Evolutionary conservation across 208 protist species (phyloP), one percentile per base, ranked within the genome.

Genomic region (Acanthamoeba royreba): DNA sequence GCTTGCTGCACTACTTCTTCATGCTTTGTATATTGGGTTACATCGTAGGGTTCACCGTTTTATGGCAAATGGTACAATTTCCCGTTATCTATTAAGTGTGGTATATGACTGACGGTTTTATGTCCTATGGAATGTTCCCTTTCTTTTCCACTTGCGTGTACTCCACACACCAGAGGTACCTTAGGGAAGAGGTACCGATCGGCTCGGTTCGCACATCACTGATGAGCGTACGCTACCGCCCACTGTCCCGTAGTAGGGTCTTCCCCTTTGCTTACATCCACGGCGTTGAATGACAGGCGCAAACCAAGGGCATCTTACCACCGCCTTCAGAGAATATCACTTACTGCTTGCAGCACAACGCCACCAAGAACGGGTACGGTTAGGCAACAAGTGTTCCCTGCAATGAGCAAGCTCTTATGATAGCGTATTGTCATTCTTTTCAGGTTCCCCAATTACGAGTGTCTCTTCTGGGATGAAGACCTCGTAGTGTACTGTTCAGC

Each of bases 11-110:
- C 47, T 89, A 89, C 58, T 13, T 38, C 9, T 58, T 89, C n/a
- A 1, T 89, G 81, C 45, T 58, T 13, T 19, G n/a, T 7, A 89
- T 89, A 0, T 19, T 89, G 28, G 81, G 81, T 28, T 89, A 89
- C 47, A 89, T 89, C 5, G 81, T 89, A 45, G 81, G 77, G n/a
- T 92, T 81, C 38, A 92, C 87, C 58, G 45, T 92, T 13, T 45
- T 92, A 4, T 92, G 38, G 28, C 61, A 92, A 38, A 72, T 63
- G 83, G 83, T 90, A 69, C 8, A 7, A 5, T 8, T 0, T 38
- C 0, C 4, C 7, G 4, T 28, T 38, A 2, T 45, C 35, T 5
- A 31, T 13, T 15, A 11, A 15, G 5, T 15, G 33, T 53, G n/a
- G n/a, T n/a, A n/a, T n/a, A n/a, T 61, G 25, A 17, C 17, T 33